Base-by-base conservation (phyloP, 495 filamentous ascomycete genomes). In the Penicillium desertorum region DNA sequence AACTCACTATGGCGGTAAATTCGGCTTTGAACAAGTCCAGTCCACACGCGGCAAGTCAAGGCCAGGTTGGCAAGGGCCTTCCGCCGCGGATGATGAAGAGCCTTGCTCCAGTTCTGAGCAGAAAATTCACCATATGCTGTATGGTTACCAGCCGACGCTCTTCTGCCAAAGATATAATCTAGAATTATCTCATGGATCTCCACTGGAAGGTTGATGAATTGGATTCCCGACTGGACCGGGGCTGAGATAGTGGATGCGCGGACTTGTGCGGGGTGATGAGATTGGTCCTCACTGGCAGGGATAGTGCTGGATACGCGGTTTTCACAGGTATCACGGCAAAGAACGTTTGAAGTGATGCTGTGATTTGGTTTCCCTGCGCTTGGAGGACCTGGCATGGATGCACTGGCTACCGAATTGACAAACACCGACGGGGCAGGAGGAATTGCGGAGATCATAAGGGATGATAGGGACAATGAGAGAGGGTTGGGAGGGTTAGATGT, bases 121-220 rank as follows among this genome's bases (percentile, higher is more conserved):
- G 76, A 75, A 43, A 81, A 72, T 54, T 72, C 74, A 2, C 73
- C 73, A 5, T 39, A 9, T 39, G 36, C 5, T 17, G 16, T 17
- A 9, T 17, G 76, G 75, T 17, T 17, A 36, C 70, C 62, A 17
- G 68, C 56, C 19, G 84, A 7, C 9, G n/a, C 74, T 4, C 86
- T 78, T 45, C 85, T 83, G 10, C 87, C 87, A 47, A 86, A 87
- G 14, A 90, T 67, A 62, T 87, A 79, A 62, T 89, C 86, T 8
- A 89, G 73, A 45, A 90, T 86, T 41, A 77, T 80, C 59, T 89
- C 86, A 64, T 88, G 84, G 47, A 90, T 88, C 67, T 90, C 87
- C 50, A 80, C 76, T 17, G 87, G 87, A 10, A 90, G 75, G 54
- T 83, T 71, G 51, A 76, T 74, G 51, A 88, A 73, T 11, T 55